A percentile compares a stretch with the other conserved stretches of the same genome.
Conservation (phyloP, 2,329 filamentous ascomycete species). For the Exophiala aquamarina region DNA sequence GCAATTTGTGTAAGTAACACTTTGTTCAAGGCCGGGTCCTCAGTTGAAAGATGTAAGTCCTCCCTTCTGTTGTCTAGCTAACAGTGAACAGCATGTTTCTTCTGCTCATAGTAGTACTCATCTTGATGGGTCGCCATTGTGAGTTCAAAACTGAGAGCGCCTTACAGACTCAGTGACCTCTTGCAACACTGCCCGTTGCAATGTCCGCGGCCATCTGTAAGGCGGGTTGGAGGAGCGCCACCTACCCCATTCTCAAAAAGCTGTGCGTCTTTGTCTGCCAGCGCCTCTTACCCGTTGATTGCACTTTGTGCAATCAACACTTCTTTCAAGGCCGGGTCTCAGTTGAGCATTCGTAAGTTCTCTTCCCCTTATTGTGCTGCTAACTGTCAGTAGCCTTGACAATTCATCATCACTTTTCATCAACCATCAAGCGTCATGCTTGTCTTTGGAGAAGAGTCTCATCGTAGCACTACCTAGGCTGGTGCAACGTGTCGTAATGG, state of each 20-base stretch:
- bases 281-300: background rate
- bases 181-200: background rate
- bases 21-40: too few relatives aligned
- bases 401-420: slow-evolving; percentile 26
- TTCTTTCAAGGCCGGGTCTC: background rate
- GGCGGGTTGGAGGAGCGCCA: too few relatives aligned
- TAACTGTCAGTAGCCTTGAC: background rate
- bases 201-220: too few relatives aligned
- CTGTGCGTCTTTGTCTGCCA: too few relatives aligned
- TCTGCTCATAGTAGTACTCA: background rate
- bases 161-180: background rate
- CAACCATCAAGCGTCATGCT: slow-evolving; percentile 21
- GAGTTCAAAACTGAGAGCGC: background rate
- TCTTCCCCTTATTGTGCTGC: background rate
- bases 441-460: slow-evolving; percentile 20
- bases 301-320: background rate
- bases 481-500: too few relatives aligned
- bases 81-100: too few relatives aligned
- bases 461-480: background rate
- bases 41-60: background rate
- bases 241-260: too few relatives aligned
- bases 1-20: background rate
- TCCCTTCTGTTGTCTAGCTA: too few relatives aligned
- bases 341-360: background rate
- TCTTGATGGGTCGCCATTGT: background rate